Base-by-base conservation (phyloP, 1,139 yeast genomes). In the Geotrichum macrosporum region DNA sequence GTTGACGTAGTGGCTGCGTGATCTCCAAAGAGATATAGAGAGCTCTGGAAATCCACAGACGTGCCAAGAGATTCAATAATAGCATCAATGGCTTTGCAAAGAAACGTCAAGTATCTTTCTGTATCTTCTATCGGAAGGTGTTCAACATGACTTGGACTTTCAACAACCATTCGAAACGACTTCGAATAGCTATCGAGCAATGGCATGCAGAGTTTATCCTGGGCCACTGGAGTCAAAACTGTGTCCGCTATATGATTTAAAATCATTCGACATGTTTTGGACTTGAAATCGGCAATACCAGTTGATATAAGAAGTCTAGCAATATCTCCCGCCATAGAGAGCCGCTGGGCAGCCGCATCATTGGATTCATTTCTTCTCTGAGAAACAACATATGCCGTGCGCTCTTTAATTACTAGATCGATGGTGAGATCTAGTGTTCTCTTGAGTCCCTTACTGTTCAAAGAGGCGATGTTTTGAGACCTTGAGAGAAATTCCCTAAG, bases 181-280 rank as follows among this genome's bases (percentile, higher is more conserved):
- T 46, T 41, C 1, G 49, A 41, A 18, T 46, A 37, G 21, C 24
- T 24, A 20, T 46, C 49, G 5, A 46, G 20, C 9, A 46, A 15
- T 2, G 49, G 49, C 36, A 41, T 41, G 21, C 49, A 46, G 9
- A 46, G 32, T 32, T 33, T 32, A 9, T 46, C 49, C 8, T 15
- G 19, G 4, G 34, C 21, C 3, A 46, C 41, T 4, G 49, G 49
- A 4, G 49, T 20, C 10, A 46, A 30, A 4, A 41, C 10, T 10
- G 42, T 46, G 2, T 40, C 41, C 5, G 46, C 16, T 15, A 46
- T 37, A 32, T 46, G 49, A 6, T 16, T 19, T 4, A 46, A 33
- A 15, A 41, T 29, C 10, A 16, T 34, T 21, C 36, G 35, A 19
- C 42, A 35, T 10, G 41, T 13, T 20, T 41, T 46, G 3, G 45